A percentile compares a stretch with the other conserved stretches of the same genome.
phyloP scores from a whole-genome alignment of 805 yeast genomes.

The Pichia thaimueangensis region DNA sequence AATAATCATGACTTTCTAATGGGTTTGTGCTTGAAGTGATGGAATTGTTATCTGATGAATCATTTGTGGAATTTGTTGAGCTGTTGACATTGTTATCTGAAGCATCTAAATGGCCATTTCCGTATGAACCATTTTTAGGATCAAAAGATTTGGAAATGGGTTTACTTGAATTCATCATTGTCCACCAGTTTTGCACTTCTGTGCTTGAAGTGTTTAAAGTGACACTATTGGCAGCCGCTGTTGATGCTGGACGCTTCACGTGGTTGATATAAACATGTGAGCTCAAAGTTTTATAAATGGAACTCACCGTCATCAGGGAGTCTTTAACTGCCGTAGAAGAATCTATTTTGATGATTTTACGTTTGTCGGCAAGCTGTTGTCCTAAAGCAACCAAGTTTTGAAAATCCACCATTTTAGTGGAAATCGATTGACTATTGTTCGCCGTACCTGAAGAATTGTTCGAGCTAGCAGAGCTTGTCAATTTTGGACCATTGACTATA shows the following conservation, averaged over 20 bases:
- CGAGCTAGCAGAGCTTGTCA: not conserved
- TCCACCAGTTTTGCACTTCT: conserved; percentile 9
- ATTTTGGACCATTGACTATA: conserved; percentile 8
- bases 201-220: conserved; percentile 5
- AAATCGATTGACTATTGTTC: conserved; percentile 3
- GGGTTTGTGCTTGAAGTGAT: conserved; percentile 7
- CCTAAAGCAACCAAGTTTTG: conserved; percentile 25
- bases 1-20: conserved; percentile 16
- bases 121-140: not conserved
- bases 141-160: conserved; percentile 3
- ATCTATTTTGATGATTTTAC: not conserved
- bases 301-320: not conserved
- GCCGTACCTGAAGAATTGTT: not conserved
- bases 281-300: conserved; percentile 14
- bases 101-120: not conserved
- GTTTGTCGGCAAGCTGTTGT: conserved; percentile 16
- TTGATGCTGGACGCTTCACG: conserved; percentile 8
- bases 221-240: conserved; percentile 5
- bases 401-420: conserved; percentile 22
- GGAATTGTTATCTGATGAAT: not conserved
- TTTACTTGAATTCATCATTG: not conserved
- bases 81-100: not conserved
- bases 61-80: conserved; percentile 3
- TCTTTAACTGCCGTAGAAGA: not conserved
- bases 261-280: conserved; percentile 27